Conservation (phyloP, 441 rosid genomes). For the Isatis lusitanica region DNA sequence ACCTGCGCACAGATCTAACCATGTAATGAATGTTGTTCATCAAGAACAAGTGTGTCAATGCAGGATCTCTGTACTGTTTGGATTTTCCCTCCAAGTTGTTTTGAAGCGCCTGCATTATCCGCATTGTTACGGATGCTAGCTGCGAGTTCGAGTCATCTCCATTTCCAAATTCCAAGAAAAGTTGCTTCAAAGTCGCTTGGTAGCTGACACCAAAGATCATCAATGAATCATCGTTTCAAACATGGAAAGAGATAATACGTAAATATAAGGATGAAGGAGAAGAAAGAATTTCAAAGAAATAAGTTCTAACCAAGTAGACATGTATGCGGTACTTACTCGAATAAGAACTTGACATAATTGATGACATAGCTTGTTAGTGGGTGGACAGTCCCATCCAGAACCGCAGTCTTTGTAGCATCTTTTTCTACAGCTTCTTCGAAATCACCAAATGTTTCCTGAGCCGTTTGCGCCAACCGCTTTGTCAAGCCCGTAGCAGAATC, state of each 20-base stretch:
- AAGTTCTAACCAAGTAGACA: background rate
- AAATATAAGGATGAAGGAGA: background rate
- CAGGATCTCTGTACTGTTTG: constrained; percentile 88
- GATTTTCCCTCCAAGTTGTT: constrained; percentile 92
- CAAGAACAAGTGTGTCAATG: constrained; percentile 89
- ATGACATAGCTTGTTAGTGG: constrained; percentile 98
- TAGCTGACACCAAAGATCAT: constrained; percentile 59
- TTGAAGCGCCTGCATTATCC: constrained; percentile 98
- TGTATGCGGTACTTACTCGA: constrained; percentile 67
- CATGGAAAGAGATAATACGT: constrained; percentile 9
- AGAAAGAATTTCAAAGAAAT: background rate
- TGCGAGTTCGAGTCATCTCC: constrained; percentile 71
- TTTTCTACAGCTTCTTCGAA: constrained; percentile 98
- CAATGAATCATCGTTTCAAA: background rate
- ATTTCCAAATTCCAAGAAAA: constrained; percentile 84
- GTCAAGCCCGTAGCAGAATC: constrained; percentile 87
- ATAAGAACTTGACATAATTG: constrained; percentile 92
- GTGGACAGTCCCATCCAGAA: constrained; percentile 93
- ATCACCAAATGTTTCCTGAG: constrained; percentile 95
- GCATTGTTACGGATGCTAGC: constrained; percentile 86
- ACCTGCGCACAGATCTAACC: constrained; percentile 99
- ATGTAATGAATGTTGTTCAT: constrained; percentile 98
- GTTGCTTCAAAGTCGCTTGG: constrained; percentile 92
- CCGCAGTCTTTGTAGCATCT: constrained; percentile 95
- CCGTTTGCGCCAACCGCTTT: constrained; percentile 86